Evolutionary conservation across 2,329 filamentous ascomycete genomes (phyloP).

Genomic region (Sphaceloma murrayae): DNA sequence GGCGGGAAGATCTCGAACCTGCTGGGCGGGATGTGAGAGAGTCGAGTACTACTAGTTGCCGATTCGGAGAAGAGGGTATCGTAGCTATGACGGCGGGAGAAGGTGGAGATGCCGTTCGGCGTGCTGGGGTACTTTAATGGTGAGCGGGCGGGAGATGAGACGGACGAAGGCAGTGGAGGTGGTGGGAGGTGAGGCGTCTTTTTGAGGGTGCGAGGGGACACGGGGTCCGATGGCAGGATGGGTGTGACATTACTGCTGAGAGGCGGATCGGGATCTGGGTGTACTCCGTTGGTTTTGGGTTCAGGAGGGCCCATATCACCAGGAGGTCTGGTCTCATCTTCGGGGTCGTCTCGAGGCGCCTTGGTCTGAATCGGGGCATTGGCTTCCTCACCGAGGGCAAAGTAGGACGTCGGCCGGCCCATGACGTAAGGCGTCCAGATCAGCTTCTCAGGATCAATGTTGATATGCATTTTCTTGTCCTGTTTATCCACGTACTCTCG

Average conservation of each 20-base stretch:
- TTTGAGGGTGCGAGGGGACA: conserved; percentile 21
- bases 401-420: conserved; percentile 51
- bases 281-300: conserved; percentile 17
- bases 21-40: conserved; percentile 49
- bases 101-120: conserved; percentile 23
- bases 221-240: conserved; percentile 12
- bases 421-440: conserved; percentile 97
- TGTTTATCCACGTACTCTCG: conserved; percentile 80
- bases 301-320: conserved; percentile 35
- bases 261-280: conserved; percentile 16
- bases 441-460: conserved; percentile 67
- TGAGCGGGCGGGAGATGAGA: conserved; percentile 16
- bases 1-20: conserved; percentile 74
- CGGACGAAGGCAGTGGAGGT: conserved; percentile 11
- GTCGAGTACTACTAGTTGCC: conserved; percentile 11
- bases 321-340: conserved; percentile 33
- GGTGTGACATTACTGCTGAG: conserved; percentile 14
- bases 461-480: conserved; percentile 80
- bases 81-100: conserved; percentile 15
- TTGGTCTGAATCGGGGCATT: conserved; percentile 59
- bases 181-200: conserved; percentile 21
- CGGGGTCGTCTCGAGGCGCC: conserved; percentile 70
- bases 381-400: conserved; percentile 31
- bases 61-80: conserved; percentile 15
- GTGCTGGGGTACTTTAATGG: conserved; percentile 13